A percentile compares a stretch with the other conserved stretches of the same genome.
Conservation (phyloP, 441 rosid species). For the Erysimum pusillum region DNA sequence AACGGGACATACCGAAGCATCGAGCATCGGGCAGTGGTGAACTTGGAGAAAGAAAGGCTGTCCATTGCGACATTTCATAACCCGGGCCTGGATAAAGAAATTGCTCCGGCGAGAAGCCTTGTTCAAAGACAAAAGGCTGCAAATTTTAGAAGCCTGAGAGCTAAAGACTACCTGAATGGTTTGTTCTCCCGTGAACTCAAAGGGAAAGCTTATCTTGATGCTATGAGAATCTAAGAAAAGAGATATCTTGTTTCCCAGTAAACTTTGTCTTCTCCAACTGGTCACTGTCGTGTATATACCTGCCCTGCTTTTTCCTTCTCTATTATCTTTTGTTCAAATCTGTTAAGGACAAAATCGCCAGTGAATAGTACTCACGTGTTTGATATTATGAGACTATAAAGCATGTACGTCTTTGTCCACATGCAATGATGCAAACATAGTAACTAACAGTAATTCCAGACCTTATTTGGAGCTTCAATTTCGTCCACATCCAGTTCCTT, state of each 20-base stretch:
- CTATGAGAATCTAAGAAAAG: background rate
- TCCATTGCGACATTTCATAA: conserved; percentile 43
- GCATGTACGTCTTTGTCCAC: background rate
- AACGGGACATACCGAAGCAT: conserved; percentile 43
- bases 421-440: background rate
- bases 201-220: conserved; percentile 42
- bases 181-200: conserved; percentile 39
- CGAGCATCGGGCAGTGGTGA: conserved; percentile 42
- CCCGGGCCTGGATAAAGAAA: conserved; percentile 22
- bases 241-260: background rate
- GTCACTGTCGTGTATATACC: background rate
- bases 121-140: conserved; percentile 10
- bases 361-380: background rate
- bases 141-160: conserved; percentile 23
- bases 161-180: conserved; percentile 41
- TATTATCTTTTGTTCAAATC: background rate
- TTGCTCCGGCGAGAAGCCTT: conserved; percentile 43
- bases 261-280: background rate
- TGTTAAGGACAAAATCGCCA: background rate
- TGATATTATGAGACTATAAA: background rate
- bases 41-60: conserved; percentile 41
- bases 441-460: background rate
- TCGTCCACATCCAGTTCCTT: background rate
- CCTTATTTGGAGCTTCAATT: background rate
- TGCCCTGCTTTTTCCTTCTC: background rate